A percentile compares a stretch with the other conserved stretches of the same genome.
phyloP scores from a whole-genome alignment of 2,329 filamentous ascomycete species.

The Grosmannia huntii region DNA sequence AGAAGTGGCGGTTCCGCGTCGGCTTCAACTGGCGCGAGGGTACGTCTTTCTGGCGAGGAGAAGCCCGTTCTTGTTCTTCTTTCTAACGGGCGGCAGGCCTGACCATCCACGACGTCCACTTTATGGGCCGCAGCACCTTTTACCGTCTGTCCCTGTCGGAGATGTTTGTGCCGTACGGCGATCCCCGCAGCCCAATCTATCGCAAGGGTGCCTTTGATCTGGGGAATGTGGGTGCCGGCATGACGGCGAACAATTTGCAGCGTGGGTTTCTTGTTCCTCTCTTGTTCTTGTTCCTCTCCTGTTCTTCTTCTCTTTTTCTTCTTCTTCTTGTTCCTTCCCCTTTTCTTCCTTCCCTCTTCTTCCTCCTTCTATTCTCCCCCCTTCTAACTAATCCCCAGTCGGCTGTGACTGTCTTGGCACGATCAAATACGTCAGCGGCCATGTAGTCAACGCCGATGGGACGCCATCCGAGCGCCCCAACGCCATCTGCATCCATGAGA shows the following conservation, averaged over 20 bases:
- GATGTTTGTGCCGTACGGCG: constrained; percentile 53
- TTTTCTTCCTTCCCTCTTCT: too few relatives aligned
- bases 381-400: not conserved
- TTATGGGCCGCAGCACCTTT: constrained; percentile 50
- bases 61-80: not conserved
- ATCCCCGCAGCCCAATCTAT: constrained; percentile 51
- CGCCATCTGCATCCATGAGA: constrained; percentile 55
- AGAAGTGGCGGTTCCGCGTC: constrained; percentile 58
- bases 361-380: too few relatives aligned
- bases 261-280: constrained; percentile 8
- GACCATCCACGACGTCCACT: constrained; percentile 55
- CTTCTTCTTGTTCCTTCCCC: too few relatives aligned
- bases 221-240: constrained; percentile 55
- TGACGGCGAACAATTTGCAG: constrained; percentile 53
- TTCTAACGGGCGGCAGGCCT: constrained; percentile 20
- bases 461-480: constrained; percentile 31
- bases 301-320: too few relatives aligned
- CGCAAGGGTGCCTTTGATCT: constrained; percentile 63
- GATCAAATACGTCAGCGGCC: constrained; percentile 46
- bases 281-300: too few relatives aligned
- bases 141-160: constrained; percentile 56
- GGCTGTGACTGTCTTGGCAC: constrained; percentile 59
- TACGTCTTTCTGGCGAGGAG: not conserved
- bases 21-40: constrained; percentile 47
- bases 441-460: constrained; percentile 39